Conservation (phyloP, 2,329 filamentous ascomycete genomes). For the Ophiognomonia clavigignenti-juglandacearum region DNA sequence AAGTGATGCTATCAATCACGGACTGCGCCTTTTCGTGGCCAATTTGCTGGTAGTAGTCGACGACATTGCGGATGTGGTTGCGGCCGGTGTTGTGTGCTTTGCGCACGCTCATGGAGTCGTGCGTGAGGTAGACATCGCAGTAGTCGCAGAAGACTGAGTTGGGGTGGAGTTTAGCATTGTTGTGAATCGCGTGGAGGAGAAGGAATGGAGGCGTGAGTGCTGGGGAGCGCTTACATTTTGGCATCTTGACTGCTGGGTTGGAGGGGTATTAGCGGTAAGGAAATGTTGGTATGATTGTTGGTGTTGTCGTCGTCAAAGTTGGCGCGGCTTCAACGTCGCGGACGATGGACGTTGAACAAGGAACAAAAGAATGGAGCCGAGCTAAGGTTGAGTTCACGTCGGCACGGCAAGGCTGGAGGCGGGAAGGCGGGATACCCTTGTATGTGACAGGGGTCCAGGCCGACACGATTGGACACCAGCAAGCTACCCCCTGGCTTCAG, state of each 20-base stretch:
- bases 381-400: not conserved
- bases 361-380: conserved; percentile 9
- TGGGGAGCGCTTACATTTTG: conserved; percentile 72
- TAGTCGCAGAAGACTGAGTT: conserved; percentile 85
- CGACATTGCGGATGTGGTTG: conserved; percentile 95
- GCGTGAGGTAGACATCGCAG: conserved; percentile 99
- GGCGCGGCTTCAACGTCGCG: conserved; percentile 3
- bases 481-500: conserved; percentile 10
- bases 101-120: conserved; percentile 99
- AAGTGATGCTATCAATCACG: conserved; percentile 97
- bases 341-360: not conserved
- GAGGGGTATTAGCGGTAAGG: not conserved
- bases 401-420: conserved; percentile 11
- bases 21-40: conserved; percentile 97
- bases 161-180: conserved; percentile 16
- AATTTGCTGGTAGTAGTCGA: conserved; percentile 99
- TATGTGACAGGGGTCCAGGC: not conserved
- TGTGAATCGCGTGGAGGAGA: conserved; percentile 18
- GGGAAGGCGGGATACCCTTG: not conserved
- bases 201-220: not conserved
- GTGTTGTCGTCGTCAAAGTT: conserved; percentile 2
- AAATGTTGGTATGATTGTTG: not conserved
- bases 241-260: conserved; percentile 56
- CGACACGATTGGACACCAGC: conserved; percentile 4
- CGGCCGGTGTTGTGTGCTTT: conserved; percentile 96